These are phyloP conservation scores for Serpula lacrymans DNA, from an alignment of 768 basidiomycete genomes.

Conservation along the genomic window DNA sequence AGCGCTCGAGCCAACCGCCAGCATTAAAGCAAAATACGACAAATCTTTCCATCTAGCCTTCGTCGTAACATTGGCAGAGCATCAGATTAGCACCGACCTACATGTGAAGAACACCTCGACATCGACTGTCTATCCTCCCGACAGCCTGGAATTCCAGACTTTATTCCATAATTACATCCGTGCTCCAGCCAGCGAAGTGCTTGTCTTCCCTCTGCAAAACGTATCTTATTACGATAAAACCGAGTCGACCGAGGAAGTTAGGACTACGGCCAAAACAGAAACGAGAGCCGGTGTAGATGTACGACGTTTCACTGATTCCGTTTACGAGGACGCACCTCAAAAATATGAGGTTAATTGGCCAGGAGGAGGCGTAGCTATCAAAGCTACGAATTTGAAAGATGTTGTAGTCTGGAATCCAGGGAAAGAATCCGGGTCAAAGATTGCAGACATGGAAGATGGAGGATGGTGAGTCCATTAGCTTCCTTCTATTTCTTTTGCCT, in stretches of 20 bases:
- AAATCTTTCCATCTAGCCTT: slow-evolving; percentile 72
- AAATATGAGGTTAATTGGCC: slow-evolving; percentile 61
- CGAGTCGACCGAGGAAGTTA: slow-evolving; percentile 49
- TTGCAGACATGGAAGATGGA: slow-evolving; percentile 85
- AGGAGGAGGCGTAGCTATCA: slow-evolving; percentile 51
- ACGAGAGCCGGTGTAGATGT: slow-evolving; percentile 65
- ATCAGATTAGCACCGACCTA: slow-evolving; percentile 74
- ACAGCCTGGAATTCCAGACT: slow-evolving; percentile 81
- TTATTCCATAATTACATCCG: slow-evolving; percentile 90
- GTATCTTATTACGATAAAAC: slow-evolving; percentile 81
- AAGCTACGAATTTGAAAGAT: slow-evolving; percentile 58
- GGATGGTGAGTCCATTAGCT: slow-evolving; percentile 63
- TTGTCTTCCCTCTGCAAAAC: slow-evolving; percentile 62
- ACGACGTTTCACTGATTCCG: slow-evolving; percentile 62
- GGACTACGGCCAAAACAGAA: slow-evolving; percentile 52
- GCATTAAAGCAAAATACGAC: slow-evolving; percentile 56
- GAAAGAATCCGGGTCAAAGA: slow-evolving; percentile 59
- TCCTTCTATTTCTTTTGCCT: slow-evolving; percentile 6
- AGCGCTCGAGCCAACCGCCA: slow-evolving; percentile 64
- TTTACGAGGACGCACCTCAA: slow-evolving; percentile 64
- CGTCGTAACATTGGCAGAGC: slow-evolving; percentile 72
- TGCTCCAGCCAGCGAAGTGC: slow-evolving; percentile 55
- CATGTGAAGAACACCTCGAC: slow-evolving; percentile 72
- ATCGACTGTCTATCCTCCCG: slow-evolving; percentile 32
- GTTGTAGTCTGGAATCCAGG: slow-evolving; percentile 97